Evolutionary conservation across 2,329 filamentous ascomycete genomes (phyloP).

Genomic region (Paecilomyces fulvus): DNA sequence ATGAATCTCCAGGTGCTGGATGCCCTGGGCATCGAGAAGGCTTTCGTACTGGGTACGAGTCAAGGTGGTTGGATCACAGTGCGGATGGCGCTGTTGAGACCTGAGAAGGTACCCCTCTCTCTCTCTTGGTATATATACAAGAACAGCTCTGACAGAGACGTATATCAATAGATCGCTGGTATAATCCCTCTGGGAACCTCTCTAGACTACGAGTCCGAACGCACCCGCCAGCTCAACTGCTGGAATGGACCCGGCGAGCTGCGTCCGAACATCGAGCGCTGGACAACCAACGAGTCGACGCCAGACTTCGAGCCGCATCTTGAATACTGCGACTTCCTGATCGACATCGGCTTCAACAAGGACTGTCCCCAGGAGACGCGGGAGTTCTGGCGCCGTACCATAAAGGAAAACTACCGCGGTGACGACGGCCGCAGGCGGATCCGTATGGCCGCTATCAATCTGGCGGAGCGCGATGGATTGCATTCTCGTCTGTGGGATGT

Average conservation of each 20-base stretch:
- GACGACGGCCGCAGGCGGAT: constrained; percentile 41
- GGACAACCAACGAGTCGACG: constrained; percentile 30
- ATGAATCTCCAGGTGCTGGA: constrained; percentile 50
- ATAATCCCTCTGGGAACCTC: constrained; percentile 46
- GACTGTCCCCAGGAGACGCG: constrained; percentile 26
- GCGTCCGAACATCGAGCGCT: constrained; percentile 28
- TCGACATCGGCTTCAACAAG: constrained; percentile 41
- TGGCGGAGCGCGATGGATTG: constrained; percentile 42
- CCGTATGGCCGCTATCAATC: constrained; percentile 43
- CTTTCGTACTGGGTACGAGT: constrained; percentile 43
- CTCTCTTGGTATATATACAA: background rate
- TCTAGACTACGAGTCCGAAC: constrained; percentile 41
- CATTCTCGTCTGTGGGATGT: constrained; percentile 39
- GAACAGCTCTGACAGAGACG: background rate
- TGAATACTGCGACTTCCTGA: constrained; percentile 38
- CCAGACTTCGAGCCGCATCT: constrained; percentile 36
- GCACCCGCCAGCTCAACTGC: constrained; percentile 38
- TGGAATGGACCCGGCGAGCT: constrained; percentile 37
- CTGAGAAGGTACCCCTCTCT: constrained; percentile 31
- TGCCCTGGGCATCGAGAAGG: constrained; percentile 35
- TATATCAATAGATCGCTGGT: constrained; percentile 35
- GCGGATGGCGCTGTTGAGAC: constrained; percentile 45
- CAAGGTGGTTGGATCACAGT: constrained; percentile 47
- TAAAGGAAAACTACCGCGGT: constrained; percentile 40
- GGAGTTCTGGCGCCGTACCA: constrained; percentile 37